Evolutionary conservation across 176 grass and related monocot genomes (phyloP).

Genomic region (Oryza punctata): DNA sequence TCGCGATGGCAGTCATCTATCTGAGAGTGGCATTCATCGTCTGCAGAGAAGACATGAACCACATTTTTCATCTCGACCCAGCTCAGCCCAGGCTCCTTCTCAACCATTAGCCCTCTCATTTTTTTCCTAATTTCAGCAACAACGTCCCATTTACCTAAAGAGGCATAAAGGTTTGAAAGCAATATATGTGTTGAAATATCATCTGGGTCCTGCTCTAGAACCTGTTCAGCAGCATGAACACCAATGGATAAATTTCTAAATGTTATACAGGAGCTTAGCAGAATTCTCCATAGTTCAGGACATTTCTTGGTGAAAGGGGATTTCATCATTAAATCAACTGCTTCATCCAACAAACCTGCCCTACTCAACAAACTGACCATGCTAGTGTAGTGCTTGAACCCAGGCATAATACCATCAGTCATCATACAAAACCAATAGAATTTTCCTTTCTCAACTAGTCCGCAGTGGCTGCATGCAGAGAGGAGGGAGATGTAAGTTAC

Average conservation of each 20-base stretch:
- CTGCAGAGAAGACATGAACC: constrained; percentile 57
- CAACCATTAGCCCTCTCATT: constrained; percentile 64
- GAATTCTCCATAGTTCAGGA: constrained; percentile 78
- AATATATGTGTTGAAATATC: constrained; percentile 75
- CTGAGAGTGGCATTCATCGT: constrained; percentile 52
- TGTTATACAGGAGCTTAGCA: constrained; percentile 76
- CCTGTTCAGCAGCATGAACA: constrained; percentile 51
- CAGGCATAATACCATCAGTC: constrained; percentile 63
- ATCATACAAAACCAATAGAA: constrained; percentile 92
- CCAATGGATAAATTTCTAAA: constrained; percentile 64
- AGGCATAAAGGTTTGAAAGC: constrained; percentile 89
- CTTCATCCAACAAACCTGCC: constrained; percentile 70
- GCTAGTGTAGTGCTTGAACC: constrained; percentile 85
- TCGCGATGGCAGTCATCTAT: constrained; percentile 48
- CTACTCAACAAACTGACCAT: constrained; percentile 86
- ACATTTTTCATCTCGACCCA: constrained; percentile 68
- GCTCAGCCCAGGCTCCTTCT: constrained; percentile 78
- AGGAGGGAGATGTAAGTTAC: constrained; percentile 88
- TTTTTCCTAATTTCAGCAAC: constrained; percentile 71
- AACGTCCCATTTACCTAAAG: constrained; percentile 62
- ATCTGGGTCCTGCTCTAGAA: constrained; percentile 54
- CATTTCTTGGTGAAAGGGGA: constrained; percentile 63
- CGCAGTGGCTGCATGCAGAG: constrained; percentile 76
- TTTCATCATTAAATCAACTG: constrained; percentile 59
- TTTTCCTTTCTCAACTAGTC: constrained; percentile 70